phyloP scores from a whole-genome alignment of 192 early-diverging fungal genomes.

The Fimicolochytrium jonesii region DNA sequence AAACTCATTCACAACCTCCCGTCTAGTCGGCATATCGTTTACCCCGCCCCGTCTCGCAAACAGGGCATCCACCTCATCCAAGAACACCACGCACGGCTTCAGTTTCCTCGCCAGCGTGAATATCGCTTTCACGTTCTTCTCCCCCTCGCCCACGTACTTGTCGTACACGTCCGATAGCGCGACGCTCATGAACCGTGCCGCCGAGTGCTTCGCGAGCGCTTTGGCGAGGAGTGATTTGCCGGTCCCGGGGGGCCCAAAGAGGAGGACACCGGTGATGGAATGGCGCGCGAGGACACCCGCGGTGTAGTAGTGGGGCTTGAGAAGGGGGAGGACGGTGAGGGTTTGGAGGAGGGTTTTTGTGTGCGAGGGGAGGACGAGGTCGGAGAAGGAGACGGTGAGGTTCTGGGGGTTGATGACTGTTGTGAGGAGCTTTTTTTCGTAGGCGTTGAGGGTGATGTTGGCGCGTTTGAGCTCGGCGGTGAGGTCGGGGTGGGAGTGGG shows the following conservation, averaged over 20 bases:
- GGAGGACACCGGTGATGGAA: constrained; percentile 49
- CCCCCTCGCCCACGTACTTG: constrained; percentile 97
- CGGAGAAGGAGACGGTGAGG: constrained; percentile 57
- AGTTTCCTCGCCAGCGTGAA: constrained; percentile 90
- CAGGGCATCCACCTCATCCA: constrained; percentile 93
- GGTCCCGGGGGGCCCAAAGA: constrained; percentile 56
- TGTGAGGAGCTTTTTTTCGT: constrained; percentile 73
- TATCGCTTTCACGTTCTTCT: constrained; percentile 92
- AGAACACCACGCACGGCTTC: constrained; percentile 92
- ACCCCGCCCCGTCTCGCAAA: constrained; percentile 68
- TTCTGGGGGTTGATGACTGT: constrained; percentile 76
- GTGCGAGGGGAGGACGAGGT: constrained; percentile 68
- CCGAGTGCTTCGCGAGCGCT: constrained; percentile 71
- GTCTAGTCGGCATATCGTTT: constrained; percentile 46
- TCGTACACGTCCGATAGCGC: constrained; percentile 92
- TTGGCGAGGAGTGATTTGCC: constrained; percentile 50
- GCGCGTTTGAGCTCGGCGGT: constrained; percentile 24
- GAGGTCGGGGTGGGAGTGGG: no score
- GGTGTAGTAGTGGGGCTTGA: constrained; percentile 48
- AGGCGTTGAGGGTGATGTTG: constrained; percentile 40
- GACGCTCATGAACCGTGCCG: constrained; percentile 93
- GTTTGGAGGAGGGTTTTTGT: constrained; percentile 87
- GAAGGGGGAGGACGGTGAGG: constrained; percentile 44
- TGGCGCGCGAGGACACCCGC: constrained; percentile 57
- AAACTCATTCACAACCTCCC: constrained; percentile 74